phyloP scores from a whole-genome alignment of 768 basidiomycete genomes.

The Suillus plorans region DNA sequence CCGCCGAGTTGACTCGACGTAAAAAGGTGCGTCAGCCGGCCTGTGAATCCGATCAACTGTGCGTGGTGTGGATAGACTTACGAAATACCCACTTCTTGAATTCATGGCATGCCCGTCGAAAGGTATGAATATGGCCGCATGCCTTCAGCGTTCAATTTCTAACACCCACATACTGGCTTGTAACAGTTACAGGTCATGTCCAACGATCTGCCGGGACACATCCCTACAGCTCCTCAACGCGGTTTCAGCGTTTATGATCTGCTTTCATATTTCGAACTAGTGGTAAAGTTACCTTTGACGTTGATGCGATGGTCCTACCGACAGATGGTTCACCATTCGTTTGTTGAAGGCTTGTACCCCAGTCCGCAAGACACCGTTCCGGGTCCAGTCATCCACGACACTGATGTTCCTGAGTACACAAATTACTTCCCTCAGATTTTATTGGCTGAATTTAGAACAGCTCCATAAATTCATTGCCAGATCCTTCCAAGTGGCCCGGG shows the following conservation, averaged over 20 bases:
- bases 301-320: background rate
- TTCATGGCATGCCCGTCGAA: no score
- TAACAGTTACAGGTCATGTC: background rate
- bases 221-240: background rate
- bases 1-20: no score
- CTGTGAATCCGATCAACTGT: no score
- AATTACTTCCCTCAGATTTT: background rate
- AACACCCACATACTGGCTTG: no score
- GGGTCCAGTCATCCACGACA: background rate
- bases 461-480: background rate
- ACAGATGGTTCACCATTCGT: background rate
- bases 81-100: no score
- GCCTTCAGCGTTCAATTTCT: background rate
- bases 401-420: background rate
- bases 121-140: background rate
- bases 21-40: no score
- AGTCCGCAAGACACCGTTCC: background rate
- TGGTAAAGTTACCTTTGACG: background rate
- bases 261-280: background rate
- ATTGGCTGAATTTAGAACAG: background rate
- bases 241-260: background rate
- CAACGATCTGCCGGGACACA: background rate
- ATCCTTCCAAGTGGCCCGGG: background rate
- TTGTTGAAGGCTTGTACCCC: background rate
- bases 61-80: no score